These are phyloP conservation scores for Flaveria bidentis DNA, from an alignment of 129 eudicot species.

Conservation along the genomic window DNA sequence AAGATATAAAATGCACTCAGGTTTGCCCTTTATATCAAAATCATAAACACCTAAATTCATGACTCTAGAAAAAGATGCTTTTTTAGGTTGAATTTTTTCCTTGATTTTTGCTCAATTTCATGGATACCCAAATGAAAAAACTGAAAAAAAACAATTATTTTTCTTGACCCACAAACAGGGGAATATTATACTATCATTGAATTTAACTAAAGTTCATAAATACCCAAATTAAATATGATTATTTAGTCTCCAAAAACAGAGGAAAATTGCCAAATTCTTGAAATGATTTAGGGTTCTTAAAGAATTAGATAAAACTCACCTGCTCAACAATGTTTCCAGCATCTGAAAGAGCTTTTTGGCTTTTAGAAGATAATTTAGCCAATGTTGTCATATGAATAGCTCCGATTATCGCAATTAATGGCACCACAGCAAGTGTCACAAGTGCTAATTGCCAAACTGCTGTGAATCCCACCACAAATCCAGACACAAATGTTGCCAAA, in stretches of 20 bases:
- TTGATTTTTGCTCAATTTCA: neutral
- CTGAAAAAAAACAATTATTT: neutral
- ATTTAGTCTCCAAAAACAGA: neutral
- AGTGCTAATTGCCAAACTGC: constrained; percentile 98
- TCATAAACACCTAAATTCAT: neutral
- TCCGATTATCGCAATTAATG: constrained; percentile 88
- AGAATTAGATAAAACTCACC: constrained; percentile 42
- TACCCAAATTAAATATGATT: neutral
- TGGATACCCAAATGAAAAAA: neutral
- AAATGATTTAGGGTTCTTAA: neutral
- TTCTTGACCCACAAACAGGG: constrained; percentile 17
- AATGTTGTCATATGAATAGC: constrained; percentile 78
- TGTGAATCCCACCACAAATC: constrained; percentile 97
- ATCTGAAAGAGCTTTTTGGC: constrained; percentile 91
- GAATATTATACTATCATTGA: neutral
- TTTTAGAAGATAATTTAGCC: constrained; percentile 75
- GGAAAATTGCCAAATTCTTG: constrained; percentile 1
- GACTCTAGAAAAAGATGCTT: neutral
- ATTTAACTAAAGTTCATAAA: constrained; percentile 3
- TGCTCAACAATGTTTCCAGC: constrained; percentile 99
- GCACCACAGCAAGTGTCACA: constrained; percentile 95
- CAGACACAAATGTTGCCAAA: constrained; percentile 94
- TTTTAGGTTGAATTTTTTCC: neutral
- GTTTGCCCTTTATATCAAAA: neutral
- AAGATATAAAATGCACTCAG: neutral